Conservation (phyloP, 495 filamentous ascomycete genomes). For the Venustampulla echinocandica region DNA sequence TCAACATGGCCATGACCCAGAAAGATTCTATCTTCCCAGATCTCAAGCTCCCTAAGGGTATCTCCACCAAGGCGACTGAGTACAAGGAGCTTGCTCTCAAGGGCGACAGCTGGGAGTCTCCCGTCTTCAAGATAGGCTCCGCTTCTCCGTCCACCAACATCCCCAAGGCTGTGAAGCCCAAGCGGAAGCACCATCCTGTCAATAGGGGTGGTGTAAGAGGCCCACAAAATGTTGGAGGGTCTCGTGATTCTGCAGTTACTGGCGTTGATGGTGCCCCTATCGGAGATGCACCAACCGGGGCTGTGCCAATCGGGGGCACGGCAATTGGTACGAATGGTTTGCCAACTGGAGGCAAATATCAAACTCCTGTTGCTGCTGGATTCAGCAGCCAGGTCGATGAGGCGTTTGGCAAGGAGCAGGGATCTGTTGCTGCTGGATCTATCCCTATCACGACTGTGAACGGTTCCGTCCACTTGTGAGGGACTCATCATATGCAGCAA, state of each 20-base stretch:
- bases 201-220: constrained; percentile 33
- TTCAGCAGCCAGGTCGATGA: constrained; percentile 50
- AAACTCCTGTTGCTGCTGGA: constrained; percentile 28
- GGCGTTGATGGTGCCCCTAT: constrained; percentile 1
- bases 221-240: constrained; percentile 23
- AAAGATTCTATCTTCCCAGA: constrained; percentile 86
- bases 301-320: too few species aligned
- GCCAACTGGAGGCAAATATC: constrained; percentile 28
- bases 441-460: too few species aligned
- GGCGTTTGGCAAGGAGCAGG: constrained; percentile 39
- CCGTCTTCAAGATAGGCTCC: constrained; percentile 84
- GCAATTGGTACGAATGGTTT: constrained; percentile 30
- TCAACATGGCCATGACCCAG: constrained; percentile 79
- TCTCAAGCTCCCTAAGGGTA: constrained; percentile 80
- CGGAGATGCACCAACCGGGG: too few species aligned
- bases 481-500: too few species aligned
- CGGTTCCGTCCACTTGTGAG: too few species aligned
- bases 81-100: constrained; percentile 80
- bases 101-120: constrained; percentile 91
- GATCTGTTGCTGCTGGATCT: too few species aligned
- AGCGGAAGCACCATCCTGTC: constrained; percentile 53
- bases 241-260: neutral
- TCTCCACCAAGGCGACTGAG: constrained; percentile 89
- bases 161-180: constrained; percentile 51
- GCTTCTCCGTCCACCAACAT: constrained; percentile 64